Evolutionary conservation across 2,329 filamentous ascomycete species (phyloP), one percentile per base, ranked within the genome.

Genomic region (Bertia moriformis): DNA sequence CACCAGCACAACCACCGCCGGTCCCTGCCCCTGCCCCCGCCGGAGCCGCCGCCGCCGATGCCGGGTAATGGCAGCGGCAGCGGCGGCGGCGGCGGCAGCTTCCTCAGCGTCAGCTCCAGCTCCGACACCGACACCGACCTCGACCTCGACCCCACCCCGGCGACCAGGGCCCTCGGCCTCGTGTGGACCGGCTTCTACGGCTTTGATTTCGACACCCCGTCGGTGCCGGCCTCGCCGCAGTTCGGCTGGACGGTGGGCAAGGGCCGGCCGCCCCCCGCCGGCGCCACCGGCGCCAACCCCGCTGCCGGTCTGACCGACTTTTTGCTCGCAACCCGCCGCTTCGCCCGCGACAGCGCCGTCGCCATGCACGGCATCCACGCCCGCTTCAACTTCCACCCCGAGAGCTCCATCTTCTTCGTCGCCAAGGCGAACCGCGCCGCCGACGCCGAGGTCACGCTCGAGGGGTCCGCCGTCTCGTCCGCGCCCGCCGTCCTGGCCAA

Each of bases 331-430:
- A 27, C 7, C 22, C 22, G 22, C 22, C 22, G 22, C 7, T 27
- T 27, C 22, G 22, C 22, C 7, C 22, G 22, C 22, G 22, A 27
- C 7, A 10, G 7, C 22, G 22, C 7, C 22, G 22, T 27, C 7
- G 22, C 22, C 22, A 27, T 27, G 22, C 22, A 27, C 22, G 22
- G 22, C 22, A 27, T 27, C 22, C 33, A 36, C 18, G 33, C 33
- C 18, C 33, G 33, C 33, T 36, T 36, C 33, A 36, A 36, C 33
- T 36, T 36, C 33, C 33, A 15, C n/a, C 22, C 22, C 7, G 33
- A 36, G 7, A 36, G 15, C 18, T 7, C n/a, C 33, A 7, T 14
- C 18, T 36, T 36, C 33, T 36, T 36, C 33, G n/a, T 36, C 33
- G n/a, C 33, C 7, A 14, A 18, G n/a, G 33, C 15, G 10, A 36